Percentiles rank a stretch among this genome's conserved stretches.
Conservation (phyloP, 257 asterid genomes). For the Sherardia arvensis region DNA sequence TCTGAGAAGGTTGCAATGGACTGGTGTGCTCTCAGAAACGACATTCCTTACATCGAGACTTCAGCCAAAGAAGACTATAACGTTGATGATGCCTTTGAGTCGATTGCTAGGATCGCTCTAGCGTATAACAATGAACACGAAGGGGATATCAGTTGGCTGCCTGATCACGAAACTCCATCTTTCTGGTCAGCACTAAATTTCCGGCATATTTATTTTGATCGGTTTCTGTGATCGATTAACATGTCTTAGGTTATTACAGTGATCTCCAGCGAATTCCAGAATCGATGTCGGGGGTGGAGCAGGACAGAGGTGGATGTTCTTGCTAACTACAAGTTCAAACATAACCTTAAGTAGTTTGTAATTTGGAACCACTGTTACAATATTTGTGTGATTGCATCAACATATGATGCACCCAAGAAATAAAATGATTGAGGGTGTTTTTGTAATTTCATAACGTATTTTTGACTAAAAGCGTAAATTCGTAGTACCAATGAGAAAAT, state of each 20-base stretch:
- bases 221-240: background rate
- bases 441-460: too few species aligned
- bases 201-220: too few species aligned
- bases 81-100: conserved; percentile 52
- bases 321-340: too few species aligned
- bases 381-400: too few species aligned
- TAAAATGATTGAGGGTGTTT: too few species aligned
- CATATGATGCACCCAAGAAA: too few species aligned
- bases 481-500: background rate
- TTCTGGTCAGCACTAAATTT: conserved; percentile 24
- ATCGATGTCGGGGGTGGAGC: conserved; percentile 55
- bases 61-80: conserved; percentile 77
- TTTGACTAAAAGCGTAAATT: too few species aligned
- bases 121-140: conserved; percentile 26
- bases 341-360: too few species aligned
- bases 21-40: conserved; percentile 63
- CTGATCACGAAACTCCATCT: conserved; percentile 50
- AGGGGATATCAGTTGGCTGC: conserved; percentile 46
- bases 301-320: conserved; percentile 42
- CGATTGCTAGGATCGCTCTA: conserved; percentile 57
- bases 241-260: conserved; percentile 18
- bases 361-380: too few species aligned
- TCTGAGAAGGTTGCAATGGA: conserved; percentile 53
- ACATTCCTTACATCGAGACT: conserved; percentile 79
- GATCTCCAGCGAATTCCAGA: conserved; percentile 53